Percentiles rank a stretch among this genome's conserved stretches.
These are phyloP conservation scores for Atkinsonella texensis DNA, from an alignment of 2,329 filamentous ascomycete species.

Conservation along the genomic window DNA sequence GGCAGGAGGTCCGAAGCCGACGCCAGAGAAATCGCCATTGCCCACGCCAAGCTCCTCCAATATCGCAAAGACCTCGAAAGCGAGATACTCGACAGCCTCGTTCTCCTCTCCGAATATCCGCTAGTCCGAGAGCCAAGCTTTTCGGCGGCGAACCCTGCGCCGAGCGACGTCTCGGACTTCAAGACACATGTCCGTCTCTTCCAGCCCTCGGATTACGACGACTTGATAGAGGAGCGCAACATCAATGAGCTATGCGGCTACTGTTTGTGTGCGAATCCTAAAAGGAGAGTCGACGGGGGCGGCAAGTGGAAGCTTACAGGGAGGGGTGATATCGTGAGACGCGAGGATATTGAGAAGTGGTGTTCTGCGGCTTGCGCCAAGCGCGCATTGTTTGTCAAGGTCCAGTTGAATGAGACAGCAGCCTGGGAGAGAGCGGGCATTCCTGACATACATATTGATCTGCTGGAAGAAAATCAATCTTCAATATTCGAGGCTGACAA, in stretches of 20 bases:
- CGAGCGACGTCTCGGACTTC: conserved; percentile 53
- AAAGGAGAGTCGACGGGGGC: conserved; percentile 40
- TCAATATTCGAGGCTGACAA: conserved; percentile 29
- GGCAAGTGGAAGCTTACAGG: conserved; percentile 58
- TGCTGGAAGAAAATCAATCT: conserved; percentile 54
- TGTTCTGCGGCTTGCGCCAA: conserved; percentile 71
- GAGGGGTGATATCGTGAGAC: conserved; percentile 48
- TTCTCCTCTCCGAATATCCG: conserved; percentile 56
- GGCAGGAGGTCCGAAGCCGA: conserved; percentile 18
- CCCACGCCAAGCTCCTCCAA: conserved; percentile 75
- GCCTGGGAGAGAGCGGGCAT: conserved; percentile 67
- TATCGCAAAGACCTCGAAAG: conserved; percentile 68
- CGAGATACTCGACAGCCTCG: conserved; percentile 58
- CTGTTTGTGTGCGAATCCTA: conserved; percentile 58
- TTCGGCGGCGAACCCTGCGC: conserved; percentile 36
- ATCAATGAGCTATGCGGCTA: conserved; percentile 76
- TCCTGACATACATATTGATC: conserved; percentile 42
- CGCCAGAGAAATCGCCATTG: conserved; percentile 54
- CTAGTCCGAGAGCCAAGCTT: conserved; percentile 19
- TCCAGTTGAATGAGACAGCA: conserved; percentile 75
- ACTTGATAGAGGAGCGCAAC: conserved; percentile 79
- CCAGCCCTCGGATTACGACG: conserved; percentile 81
- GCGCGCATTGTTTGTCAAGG: conserved; percentile 72
- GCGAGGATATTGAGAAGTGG: conserved; percentile 70
- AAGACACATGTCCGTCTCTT: conserved; percentile 57